Percentiles rank a stretch among this genome's conserved stretches.
These are phyloP conservation scores for Penicillium carneum DNA, from an alignment of 2,329 filamentous ascomycete genomes.

Conservation along the genomic window DNA sequence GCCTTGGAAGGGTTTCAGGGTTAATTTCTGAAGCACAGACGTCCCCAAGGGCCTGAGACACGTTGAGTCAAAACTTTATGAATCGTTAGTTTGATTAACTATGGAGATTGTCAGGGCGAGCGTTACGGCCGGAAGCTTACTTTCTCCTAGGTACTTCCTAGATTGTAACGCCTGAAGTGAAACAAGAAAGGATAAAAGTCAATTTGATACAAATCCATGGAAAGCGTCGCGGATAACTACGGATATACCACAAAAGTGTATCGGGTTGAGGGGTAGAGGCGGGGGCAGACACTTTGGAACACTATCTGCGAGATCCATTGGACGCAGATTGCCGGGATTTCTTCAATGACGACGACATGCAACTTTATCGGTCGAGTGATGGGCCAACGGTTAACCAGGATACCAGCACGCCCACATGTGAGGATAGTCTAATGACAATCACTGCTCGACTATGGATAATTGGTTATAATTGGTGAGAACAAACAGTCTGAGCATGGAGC, in stretches of 20 bases:
- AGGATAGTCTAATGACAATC: neutral
- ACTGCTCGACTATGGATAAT: neutral
- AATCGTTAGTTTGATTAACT: neutral
- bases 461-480: neutral
- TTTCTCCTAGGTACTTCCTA: neutral
- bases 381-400: constrained; percentile 12
- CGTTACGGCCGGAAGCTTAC: constrained; percentile 9
- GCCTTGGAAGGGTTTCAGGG: neutral
- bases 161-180: neutral
- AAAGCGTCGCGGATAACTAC: neutral
- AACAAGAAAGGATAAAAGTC: neutral
- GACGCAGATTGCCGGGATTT: constrained; percentile 1
- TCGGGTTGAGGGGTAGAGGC: constrained; percentile 13
- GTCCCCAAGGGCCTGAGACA: neutral
- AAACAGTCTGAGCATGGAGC: neutral
- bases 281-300: constrained; percentile 7
- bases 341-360: constrained; percentile 15
- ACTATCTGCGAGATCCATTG: constrained; percentile 11
- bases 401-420: neutral
- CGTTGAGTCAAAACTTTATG: neutral
- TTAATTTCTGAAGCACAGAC: constrained; percentile 1
- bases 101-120: constrained; percentile 3
- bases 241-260: neutral
- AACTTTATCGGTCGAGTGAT: constrained; percentile 2
- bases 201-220: constrained; percentile 1